Conservation (phyloP, 768 basidiomycete species). For the Roridomyces roridus region DNA sequence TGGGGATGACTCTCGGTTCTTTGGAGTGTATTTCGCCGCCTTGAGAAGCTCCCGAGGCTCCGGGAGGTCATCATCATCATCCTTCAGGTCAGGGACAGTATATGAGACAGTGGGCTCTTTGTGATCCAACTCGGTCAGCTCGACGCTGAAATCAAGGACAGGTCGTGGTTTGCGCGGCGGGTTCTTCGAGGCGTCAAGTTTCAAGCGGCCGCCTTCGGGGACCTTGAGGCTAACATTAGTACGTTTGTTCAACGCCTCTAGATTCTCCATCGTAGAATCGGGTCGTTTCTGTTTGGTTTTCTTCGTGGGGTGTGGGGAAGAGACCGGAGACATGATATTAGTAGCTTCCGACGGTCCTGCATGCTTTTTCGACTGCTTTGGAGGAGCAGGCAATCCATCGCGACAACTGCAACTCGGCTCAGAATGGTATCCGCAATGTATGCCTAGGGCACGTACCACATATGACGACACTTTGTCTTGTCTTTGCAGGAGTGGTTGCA, state of each 20-base stretch:
- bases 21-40: constrained; percentile 24
- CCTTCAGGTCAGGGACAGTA: constrained; percentile 30
- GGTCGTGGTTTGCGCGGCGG: constrained; percentile 37
- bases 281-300: constrained; percentile 27
- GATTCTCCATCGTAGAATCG: constrained; percentile 41
- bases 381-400: constrained; percentile 67
- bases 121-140: constrained; percentile 51
- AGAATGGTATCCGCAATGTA: too few relatives aligned
- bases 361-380: constrained; percentile 32
- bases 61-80: constrained; percentile 52
- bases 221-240: constrained; percentile 48
- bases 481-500: constrained; percentile 86
- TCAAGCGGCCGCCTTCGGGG: constrained; percentile 49
- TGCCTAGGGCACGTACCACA: constrained; percentile 63
- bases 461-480: constrained; percentile 75
- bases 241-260: constrained; percentile 50
- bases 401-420: constrained; percentile 61
- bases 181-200: constrained; percentile 38
- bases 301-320: constrained; percentile 16
- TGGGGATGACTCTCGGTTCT: constrained; percentile 28
- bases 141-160: constrained; percentile 54
- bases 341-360: constrained; percentile 2
- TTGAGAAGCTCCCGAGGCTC: constrained; percentile 41
- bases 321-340: neutral
- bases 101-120: constrained; percentile 21